Evolutionary conservation across 2,329 filamentous ascomycete species (phyloP).

Genomic region (Karstenula rhodostoma): DNA sequence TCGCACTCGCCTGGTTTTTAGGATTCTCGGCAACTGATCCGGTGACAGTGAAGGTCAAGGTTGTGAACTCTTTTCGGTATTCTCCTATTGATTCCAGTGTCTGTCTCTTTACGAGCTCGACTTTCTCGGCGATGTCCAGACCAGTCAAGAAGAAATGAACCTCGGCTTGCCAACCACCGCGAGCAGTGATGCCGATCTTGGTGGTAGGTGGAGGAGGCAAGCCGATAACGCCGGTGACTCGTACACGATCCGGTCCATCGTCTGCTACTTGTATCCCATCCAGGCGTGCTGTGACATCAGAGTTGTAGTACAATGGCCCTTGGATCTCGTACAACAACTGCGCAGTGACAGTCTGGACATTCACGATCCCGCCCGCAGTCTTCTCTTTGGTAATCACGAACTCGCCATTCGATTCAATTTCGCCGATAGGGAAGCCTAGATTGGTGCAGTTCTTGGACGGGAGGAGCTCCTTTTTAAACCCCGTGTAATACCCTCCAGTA

Average conservation of each 20-base stretch:
- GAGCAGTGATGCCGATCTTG: slow-evolving; percentile 43
- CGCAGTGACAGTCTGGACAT: slow-evolving; percentile 58
- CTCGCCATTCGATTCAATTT: slow-evolving; percentile 19
- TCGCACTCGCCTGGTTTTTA: slow-evolving; percentile 39
- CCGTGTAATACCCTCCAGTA: slow-evolving; percentile 61
- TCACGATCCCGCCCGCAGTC: slow-evolving; percentile 41
- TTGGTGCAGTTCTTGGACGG: slow-evolving; percentile 36
- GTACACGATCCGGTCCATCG: slow-evolving; percentile 12
- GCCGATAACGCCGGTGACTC: slow-evolving; percentile 52
- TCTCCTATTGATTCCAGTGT: slow-evolving; percentile 21
- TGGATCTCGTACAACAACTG: slow-evolving; percentile 55
- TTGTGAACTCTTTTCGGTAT: slow-evolving; percentile 19
- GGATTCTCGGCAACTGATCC: slow-evolving; percentile 34
- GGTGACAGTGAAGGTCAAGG: slow-evolving; percentile 32
- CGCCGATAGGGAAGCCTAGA: slow-evolving; percentile 25
- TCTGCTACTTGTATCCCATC: slow-evolving; percentile 16
- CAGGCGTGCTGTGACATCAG: slow-evolving; percentile 19
- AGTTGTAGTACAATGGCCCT: slow-evolving; percentile 21
- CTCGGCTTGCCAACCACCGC: slow-evolving; percentile 35
- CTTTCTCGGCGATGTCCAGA: slow-evolving; percentile 29
- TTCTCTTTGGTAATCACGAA: slow-evolving; percentile 36
- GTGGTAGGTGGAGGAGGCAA: slow-evolving; percentile 58
- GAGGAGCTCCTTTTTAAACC: slow-evolving; percentile 51
- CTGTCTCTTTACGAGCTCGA: slow-evolving; percentile 21
- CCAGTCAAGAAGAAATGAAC: slow-evolving; percentile 26